Percentiles rank a stretch among this genome's conserved stretches.
phyloP scores from a whole-genome alignment of 805 yeast species.

The Metschnikowia reukaufii region DNA sequence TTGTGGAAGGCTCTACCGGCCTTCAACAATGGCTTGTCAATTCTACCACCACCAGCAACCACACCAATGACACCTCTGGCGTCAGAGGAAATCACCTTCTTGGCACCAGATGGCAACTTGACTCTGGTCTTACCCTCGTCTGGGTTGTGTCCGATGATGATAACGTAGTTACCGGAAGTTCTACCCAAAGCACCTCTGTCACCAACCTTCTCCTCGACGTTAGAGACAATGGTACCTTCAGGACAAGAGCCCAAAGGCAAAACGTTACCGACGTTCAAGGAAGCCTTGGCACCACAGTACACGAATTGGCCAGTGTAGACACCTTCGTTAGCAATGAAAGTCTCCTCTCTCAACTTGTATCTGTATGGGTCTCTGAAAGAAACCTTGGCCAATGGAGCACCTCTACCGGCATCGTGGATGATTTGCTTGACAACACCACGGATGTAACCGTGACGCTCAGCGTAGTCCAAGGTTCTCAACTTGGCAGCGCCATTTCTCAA shows the following conservation, averaged over 20 bases:
- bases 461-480: conserved; percentile 97
- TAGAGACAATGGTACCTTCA: conserved; percentile 98
- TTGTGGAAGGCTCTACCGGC: conserved; percentile 99
- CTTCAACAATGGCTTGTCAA: conserved; percentile 98
- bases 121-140: conserved; percentile 99
- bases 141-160: conserved; percentile 98
- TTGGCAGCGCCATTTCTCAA: conserved; percentile 99
- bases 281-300: conserved; percentile 98
- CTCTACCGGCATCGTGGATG: conserved; percentile 99
- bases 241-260: conserved; percentile 96
- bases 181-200: conserved; percentile 99
- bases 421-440: conserved; percentile 99
- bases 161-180: conserved; percentile 99
- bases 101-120: conserved; percentile 98
- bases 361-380: conserved; percentile 87
- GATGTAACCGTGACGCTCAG: conserved; percentile 99
- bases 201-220: conserved; percentile 98
- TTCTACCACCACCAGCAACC: conserved; percentile 99
- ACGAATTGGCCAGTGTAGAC: conserved; percentile 99
- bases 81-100: conserved; percentile 90
- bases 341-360: conserved; percentile 97
- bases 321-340: conserved; percentile 99
- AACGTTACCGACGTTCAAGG: conserved; percentile 95
- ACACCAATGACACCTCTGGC: conserved; percentile 99
- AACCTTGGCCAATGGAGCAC: conserved; percentile 99